These are phyloP conservation scores for Corylus americana DNA, from an alignment of 306 rosid genomes.

Conservation along the genomic window DNA sequence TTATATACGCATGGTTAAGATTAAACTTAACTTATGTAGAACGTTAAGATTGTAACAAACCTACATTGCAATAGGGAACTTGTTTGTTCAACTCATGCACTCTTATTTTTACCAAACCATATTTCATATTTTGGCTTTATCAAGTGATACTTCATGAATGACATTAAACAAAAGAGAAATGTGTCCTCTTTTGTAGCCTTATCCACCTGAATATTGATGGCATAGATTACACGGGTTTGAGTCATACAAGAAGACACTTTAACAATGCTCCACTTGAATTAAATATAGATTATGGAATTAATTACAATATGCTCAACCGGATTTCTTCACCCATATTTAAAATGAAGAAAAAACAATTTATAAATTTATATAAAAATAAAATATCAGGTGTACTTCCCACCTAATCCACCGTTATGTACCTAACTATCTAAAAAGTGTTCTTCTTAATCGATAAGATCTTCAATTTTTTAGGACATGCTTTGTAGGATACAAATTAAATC, in stretches of 20 bases:
- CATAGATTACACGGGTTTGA: background rate
- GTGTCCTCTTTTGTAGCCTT: background rate
- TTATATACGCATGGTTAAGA: too few species aligned
- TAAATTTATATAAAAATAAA: too few species aligned
- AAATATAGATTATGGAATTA: background rate
- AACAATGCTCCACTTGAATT: slow-evolving; percentile 8
- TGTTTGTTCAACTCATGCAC: background rate
- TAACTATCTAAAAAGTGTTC: background rate
- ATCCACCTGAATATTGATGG: background rate
- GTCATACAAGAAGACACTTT: background rate
- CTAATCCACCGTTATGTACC: background rate
- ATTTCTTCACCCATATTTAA: background rate
- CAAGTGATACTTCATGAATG: background rate
- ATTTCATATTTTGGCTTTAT: background rate
- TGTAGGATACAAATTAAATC: background rate
- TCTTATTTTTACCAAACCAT: background rate
- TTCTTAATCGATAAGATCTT: background rate
- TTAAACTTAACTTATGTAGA: too few species aligned
- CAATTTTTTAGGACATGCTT: background rate
- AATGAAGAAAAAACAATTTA: too few species aligned
- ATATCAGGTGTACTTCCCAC: too few species aligned
- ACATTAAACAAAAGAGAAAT: background rate
- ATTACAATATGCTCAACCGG: background rate
- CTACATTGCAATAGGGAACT: too few species aligned
- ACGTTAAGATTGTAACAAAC: too few species aligned